Evolutionary conservation across 495 filamentous ascomycete species (phyloP), one percentile per base, ranked within the genome.

Genomic region (Ascobolus immersus): DNA sequence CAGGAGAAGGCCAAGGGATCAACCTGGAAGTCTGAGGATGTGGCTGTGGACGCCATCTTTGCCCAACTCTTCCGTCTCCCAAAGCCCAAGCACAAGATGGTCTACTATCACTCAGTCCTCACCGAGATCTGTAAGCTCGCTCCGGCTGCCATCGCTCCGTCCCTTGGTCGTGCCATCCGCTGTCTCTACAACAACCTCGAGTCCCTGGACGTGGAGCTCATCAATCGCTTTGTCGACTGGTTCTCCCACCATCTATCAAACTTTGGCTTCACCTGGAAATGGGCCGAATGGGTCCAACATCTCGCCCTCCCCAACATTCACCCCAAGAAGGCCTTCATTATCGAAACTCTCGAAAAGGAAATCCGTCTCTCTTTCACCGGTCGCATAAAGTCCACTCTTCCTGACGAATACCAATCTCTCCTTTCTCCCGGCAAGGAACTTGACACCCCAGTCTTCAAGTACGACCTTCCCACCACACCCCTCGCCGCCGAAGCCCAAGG

Each of bases 181-280:
- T 89, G 74, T 49, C 57, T 92, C 34, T 94, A 92, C 52, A 65
- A 71, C 26, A 76, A 70, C 39, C 51, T 78, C 5, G 71, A 80
- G 39, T 60, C 61, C 3, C 70, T 94, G 57, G 86, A 99, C 44
- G 52, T 89, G 25, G 89, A 99, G 54, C 55, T 99, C 23, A 63
- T 56, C 37, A 71, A 77, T 50, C 70, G 86, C 11, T 94, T 93
- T 55, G 59, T 89, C 47, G 86, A 94, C 50, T 99, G 86, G 86
- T 99, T 99, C 45, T 64, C 82, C 10, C 89, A 99, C 47, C 86
- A 99, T 57, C 51, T 99, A 43, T 91, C 80, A 52, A 99, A 99
- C 55, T 99, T 94, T 45, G 86, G 90, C 24, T 99, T 94, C 45
- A 86, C 89, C 3, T 99, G 86, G 86, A 94, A 94, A 55, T 99